Evolutionary conservation across 371 early-diverging fungal species (phyloP).

Genomic region (Blakeslea trispora): DNA sequence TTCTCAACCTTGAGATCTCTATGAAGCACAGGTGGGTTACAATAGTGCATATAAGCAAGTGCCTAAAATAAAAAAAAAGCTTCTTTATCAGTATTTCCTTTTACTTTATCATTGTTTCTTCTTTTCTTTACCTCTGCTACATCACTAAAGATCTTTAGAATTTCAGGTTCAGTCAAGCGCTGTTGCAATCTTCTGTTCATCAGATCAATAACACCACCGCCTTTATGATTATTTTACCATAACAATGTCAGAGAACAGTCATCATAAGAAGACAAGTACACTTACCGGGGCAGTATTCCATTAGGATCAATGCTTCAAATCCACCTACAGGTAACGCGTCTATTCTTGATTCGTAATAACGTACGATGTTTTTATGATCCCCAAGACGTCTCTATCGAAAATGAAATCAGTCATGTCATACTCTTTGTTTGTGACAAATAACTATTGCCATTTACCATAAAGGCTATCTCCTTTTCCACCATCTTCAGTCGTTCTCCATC

Average conservation of each 20-base stretch:
- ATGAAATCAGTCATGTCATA: slow-evolving; percentile 1
- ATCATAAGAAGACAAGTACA: no score
- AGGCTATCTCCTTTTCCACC: slow-evolving; percentile 73
- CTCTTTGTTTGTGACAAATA: no score
- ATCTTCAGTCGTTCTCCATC: slow-evolving; percentile 66
- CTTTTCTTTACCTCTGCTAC: slow-evolving; percentile 64
- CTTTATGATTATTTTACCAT: slow-evolving; percentile 4
- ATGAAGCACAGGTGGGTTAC: slow-evolving; percentile 72
- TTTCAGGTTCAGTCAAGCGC: slow-evolving; percentile 77
- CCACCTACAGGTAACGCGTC: slow-evolving; percentile 64
- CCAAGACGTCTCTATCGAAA: slow-evolving; percentile 61
- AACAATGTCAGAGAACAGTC: background rate
- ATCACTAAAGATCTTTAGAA: slow-evolving; percentile 84
- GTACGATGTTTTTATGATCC: slow-evolving; percentile 83
- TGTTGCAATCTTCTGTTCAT: slow-evolving; percentile 79
- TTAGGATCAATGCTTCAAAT: slow-evolving; percentile 80
- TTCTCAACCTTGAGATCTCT: slow-evolving; percentile 90
- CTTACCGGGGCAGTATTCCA: slow-evolving; percentile 88
- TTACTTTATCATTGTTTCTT: background rate
- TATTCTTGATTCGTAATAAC: slow-evolving; percentile 74
- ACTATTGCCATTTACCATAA: no score
- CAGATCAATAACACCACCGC: slow-evolving; percentile 85
- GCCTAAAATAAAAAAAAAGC: slow-evolving; percentile 48
- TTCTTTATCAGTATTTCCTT: background rate
- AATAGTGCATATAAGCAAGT: slow-evolving; percentile 88